Evolutionary conservation across 2,329 filamentous ascomycete genomes (phyloP), one percentile per base, ranked within the genome.

Genomic region (Fusarium chaquense): DNA sequence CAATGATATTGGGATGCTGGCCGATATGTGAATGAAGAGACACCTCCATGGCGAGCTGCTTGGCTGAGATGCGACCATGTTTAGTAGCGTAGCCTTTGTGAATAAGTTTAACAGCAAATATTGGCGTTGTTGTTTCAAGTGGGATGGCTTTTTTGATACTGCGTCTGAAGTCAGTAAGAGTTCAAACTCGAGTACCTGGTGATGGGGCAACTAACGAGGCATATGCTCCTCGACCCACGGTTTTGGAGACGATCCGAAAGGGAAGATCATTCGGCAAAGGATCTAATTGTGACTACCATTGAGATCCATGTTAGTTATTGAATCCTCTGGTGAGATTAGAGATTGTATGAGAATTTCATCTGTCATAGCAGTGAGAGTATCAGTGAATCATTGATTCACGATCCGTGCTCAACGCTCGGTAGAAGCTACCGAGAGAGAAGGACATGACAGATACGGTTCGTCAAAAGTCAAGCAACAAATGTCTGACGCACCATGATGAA

Each of bases 71-170:
- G 65, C 93, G 92, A 77, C 96, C 96, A 85, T 95, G 90, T 74
- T 91, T 92, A 74, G 93, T 88, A 61, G 96, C 97, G 80, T 98
- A 97, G 70, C 92, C 91, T 83, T 99, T 99, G 83, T 99, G 95
- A 78, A 99, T 98, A 81, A 99, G 93, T 80, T 99, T 99, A 81
- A 99, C 93, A 16, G 97, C 96, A 79, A 99, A 98, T 62, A 99
- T 84, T 32, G 95, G 95, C 28, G 83, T 86, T 28, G 87, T 82
- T 2, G 86, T 80, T 70, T 91, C 86, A 26, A 91, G 83, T 10
- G 95, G 95, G 47, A 91, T 89, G 32, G 95, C 96, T 83, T 98
- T 98, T 78, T 97, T 97, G 77, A 98, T 96, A 64, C 94, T 95
- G 79, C 43, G 12, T 22, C 10, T 22, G 20, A 33, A 44, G 58